Percentiles rank a stretch among this genome's conserved stretches.
These are phyloP conservation scores for Acanthamoeba triangularis DNA, from an alignment of 208 protist genomes.

Conservation along the genomic window DNA sequence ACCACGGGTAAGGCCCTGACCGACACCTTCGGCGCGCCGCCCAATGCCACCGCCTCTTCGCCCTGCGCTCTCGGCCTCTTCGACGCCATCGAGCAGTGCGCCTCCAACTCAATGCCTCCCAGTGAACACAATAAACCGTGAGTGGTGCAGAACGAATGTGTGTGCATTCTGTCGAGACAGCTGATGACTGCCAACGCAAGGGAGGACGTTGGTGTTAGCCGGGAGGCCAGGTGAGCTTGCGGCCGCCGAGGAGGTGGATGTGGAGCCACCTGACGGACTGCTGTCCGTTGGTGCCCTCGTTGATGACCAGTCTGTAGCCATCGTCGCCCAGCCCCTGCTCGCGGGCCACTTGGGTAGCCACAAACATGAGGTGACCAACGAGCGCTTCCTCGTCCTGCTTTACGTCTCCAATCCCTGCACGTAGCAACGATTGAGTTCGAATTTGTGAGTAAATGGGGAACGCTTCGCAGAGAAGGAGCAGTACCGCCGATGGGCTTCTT, in stretches of 20 bases:
- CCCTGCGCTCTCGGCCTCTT: conserved; percentile 4
- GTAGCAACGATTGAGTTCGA: background rate
- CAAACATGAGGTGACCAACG: conserved; percentile 45
- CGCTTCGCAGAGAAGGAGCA: background rate
- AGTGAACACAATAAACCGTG: background rate
- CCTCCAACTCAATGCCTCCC: background rate
- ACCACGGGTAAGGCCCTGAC: conserved; percentile 18
- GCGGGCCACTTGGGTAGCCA: conserved; percentile 41
- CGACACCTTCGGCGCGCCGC: background rate
- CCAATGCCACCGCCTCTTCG: background rate
- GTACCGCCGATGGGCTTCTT: conserved; percentile 79
- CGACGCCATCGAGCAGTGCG: background rate
- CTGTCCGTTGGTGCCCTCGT: conserved; percentile 88
- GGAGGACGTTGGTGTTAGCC: conserved; percentile 61
- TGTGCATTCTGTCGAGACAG: background rate
- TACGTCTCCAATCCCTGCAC: conserved; percentile 21
- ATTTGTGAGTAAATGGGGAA: background rate
- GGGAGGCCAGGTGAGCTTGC: conserved; percentile 89
- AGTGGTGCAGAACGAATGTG: background rate
- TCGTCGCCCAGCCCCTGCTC: conserved; percentile 50
- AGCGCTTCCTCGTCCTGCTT: conserved; percentile 39
- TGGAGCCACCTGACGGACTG: conserved; percentile 92
- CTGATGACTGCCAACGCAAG: too few relatives aligned
- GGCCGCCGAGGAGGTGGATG: conserved; percentile 90
- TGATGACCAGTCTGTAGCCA: conserved; percentile 86